Base-by-base conservation (phyloP, 2,329 filamentous ascomycete genomes). In the Fusarium falciforme region DNA sequence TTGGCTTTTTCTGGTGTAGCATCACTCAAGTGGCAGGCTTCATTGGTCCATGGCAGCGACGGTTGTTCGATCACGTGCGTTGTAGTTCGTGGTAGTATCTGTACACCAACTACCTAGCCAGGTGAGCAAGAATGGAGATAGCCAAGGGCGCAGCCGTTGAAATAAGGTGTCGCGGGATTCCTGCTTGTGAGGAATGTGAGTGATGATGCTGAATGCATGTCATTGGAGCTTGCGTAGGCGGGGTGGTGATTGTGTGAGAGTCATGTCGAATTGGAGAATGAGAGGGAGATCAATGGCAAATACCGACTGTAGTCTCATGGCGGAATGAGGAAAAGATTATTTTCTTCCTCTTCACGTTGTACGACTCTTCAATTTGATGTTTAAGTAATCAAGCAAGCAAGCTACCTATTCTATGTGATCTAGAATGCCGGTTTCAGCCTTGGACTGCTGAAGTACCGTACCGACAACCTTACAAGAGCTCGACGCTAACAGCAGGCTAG, bases 201-300 rank as follows among this genome's bases (percentile, higher is more conserved):
- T 31, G 58, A 74, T 74, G 68, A 74, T 74, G 65, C 38, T 72
- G n/a, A 58, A 31, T 55, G 42, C 54, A 55, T 65, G 72, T 66
- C 58, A 74, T 67, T 49, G 33, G 71, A 57, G 61, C 25, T 35
- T 40, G 25, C 8, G 17, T 29, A 54, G 61, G 59, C 33, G 44
- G 61, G 47, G 44, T 55, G 61, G 22, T 40, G 61, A 42, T 52
- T 52, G 55, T 44, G 55, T 25, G 52, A 60, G 17, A 33, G 63
- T 60, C 14, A 65, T 42, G 22, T 38, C 22, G 16, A n/a, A 61
- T 17, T 31, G 27, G 22, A 35, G 44, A 35, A n/a, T 60, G 40
- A 14, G 36, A 42, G 27, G n/a, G 36, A 42, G 25, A 14, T 22
- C n/a, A 14, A 27, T 40, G 59, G 38, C 22, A 16, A 17, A 44